Percentiles rank a stretch among this genome's conserved stretches.
Conservation (phyloP, 306 rosid genomes). For the Citrullus colocynthis region DNA sequence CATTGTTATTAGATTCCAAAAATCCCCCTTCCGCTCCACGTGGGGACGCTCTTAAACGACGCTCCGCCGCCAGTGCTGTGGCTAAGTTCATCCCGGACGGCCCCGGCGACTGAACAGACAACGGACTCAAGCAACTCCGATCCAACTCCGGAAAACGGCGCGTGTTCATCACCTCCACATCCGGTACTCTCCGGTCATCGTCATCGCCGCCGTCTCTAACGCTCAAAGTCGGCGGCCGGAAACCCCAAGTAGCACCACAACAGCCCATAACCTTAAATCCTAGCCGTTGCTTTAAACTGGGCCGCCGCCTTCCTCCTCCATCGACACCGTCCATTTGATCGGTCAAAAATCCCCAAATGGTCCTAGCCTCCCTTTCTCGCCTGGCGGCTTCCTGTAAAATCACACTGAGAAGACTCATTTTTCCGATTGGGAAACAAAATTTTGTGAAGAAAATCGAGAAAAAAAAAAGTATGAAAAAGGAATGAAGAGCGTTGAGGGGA, state of each 20-base stretch:
- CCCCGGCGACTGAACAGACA: constrained; percentile 17
- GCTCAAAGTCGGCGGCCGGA: constrained; percentile 20
- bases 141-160: constrained; percentile 17
- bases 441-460: neutral
- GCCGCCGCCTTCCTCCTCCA: constrained; percentile 27
- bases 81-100: constrained; percentile 76
- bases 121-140: constrained; percentile 25
- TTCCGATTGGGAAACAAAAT: neutral
- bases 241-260: constrained; percentile 75
- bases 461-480: neutral
- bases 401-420: constrained; percentile 70
- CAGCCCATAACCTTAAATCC: constrained; percentile 63
- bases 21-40: constrained; percentile 11
- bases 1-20: neutral
- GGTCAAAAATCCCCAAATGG: constrained; percentile 50
- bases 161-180: constrained; percentile 1
- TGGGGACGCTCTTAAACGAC: constrained; percentile 44
- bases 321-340: constrained; percentile 60
- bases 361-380: constrained; percentile 41
- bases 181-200: constrained; percentile 4
- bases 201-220: constrained; percentile 15
- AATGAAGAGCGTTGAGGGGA: neutral
- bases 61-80: constrained; percentile 83
- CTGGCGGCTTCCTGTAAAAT: constrained; percentile 59
- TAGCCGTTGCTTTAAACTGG: constrained; percentile 63